Evolutionary conservation across 176 grass and related monocot genomes (phyloP).

Genomic region (Guadua angustifolia): DNA sequence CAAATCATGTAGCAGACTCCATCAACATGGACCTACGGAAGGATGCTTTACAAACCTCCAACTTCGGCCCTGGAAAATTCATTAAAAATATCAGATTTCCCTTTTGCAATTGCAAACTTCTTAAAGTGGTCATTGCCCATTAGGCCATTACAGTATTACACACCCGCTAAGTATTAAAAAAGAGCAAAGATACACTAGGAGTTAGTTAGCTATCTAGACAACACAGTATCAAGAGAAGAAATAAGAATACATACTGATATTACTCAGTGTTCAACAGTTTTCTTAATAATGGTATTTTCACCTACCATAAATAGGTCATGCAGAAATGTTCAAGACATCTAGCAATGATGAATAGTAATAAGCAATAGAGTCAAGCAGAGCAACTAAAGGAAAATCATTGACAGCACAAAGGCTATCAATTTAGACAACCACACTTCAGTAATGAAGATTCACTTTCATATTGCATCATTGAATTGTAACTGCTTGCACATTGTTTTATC

Average conservation of each 20-base stretch:
- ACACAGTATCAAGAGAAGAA: not conserved
- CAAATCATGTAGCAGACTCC: constrained; percentile 57
- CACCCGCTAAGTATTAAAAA: constrained; percentile 25
- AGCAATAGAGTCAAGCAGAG: not conserved
- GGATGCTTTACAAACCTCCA: constrained; percentile 62
- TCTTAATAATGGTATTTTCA: constrained; percentile 1
- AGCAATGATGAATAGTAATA: not conserved
- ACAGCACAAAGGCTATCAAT: not conserved
- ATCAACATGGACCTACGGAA: constrained; percentile 57
- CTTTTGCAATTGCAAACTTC: constrained; percentile 38
- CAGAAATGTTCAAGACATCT: not conserved
- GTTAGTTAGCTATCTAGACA: constrained; percentile 33
- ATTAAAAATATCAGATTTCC: constrained; percentile 49
- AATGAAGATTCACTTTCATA: constrained; percentile 25
- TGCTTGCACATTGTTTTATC: not conserved
- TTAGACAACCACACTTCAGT: constrained; percentile 4
- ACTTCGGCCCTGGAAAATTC: constrained; percentile 55
- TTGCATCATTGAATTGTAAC: not conserved
- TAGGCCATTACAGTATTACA: not conserved
- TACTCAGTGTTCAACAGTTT: not conserved
- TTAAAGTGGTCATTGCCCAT: constrained; percentile 3
- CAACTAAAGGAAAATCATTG: not conserved
- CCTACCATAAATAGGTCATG: constrained; percentile 12
- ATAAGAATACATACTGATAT: not conserved
- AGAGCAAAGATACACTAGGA: not conserved